phyloP scores from a whole-genome alignment of 2,329 filamentous ascomycete species.

The Trichoderma harzianum region DNA sequence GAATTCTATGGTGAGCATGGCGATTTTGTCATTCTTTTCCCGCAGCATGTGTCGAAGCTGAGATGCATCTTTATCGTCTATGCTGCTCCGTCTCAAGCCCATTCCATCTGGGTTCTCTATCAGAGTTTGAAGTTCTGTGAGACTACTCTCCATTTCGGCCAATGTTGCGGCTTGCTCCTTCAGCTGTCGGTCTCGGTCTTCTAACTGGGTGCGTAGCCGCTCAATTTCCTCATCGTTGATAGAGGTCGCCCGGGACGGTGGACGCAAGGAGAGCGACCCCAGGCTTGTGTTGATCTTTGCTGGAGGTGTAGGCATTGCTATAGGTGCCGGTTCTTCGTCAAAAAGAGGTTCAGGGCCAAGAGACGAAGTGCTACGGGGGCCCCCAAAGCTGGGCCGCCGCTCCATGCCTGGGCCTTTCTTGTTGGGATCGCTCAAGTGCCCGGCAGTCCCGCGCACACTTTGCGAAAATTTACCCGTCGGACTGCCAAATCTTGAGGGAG shows the following conservation, averaged over 20 bases:
- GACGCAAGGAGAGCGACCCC: conserved; percentile 54
- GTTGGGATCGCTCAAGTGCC: conserved; percentile 58
- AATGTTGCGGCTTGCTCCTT: conserved; percentile 80
- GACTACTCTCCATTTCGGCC: conserved; percentile 82
- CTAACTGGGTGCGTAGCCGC: conserved; percentile 67
- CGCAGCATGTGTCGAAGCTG: conserved; percentile 79
- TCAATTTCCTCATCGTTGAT: conserved; percentile 69
- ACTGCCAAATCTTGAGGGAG: conserved; percentile 35
- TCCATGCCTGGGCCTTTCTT: conserved; percentile 50
- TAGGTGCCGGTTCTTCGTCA: conserved; percentile 57
- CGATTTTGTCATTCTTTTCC: conserved; percentile 97
- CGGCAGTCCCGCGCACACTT: conserved; percentile 58
- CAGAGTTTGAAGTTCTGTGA: conserved; percentile 71
- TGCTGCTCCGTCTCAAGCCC: conserved; percentile 42
- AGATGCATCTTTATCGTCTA: conserved; percentile 67
- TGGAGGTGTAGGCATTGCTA: conserved; percentile 43
- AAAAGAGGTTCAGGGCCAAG: conserved; percentile 50
- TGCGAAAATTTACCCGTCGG: conserved; percentile 59
- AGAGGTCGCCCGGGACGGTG: conserved; percentile 51
- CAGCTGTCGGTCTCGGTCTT: conserved; percentile 83
- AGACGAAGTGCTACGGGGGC: conserved; percentile 57
- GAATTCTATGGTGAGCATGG: conserved; percentile 88
- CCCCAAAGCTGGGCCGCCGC: conserved; percentile 49
- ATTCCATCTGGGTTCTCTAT: conserved; percentile 56
- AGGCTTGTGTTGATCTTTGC: conserved; percentile 52